A percentile compares a stretch with the other conserved stretches of the same genome.
Evolutionary conservation across 2,329 filamentous ascomycete species (phyloP).

Genomic region (Parasarocladium wereldwijsianum): DNA sequence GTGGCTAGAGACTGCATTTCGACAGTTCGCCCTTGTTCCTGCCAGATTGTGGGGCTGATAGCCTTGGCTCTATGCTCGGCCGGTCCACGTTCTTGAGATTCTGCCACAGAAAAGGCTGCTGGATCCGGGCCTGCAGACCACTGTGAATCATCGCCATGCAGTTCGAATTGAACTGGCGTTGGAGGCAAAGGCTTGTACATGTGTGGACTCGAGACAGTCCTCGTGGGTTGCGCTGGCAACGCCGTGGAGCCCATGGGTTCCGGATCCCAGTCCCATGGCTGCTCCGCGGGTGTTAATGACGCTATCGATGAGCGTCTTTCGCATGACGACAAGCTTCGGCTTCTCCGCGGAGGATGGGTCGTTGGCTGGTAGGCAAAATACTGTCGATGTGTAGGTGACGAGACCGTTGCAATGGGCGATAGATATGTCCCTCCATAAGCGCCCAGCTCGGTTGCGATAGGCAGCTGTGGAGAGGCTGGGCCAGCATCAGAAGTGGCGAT

Average conservation of each 20-base stretch:
- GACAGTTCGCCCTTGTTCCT: slow-evolving; percentile 9
- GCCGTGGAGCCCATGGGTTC: slow-evolving; percentile 15
- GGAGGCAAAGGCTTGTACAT: slow-evolving; percentile 28
- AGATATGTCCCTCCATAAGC: no score
- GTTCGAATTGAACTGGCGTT: slow-evolving; percentile 16
- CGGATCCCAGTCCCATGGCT: slow-evolving; percentile 28
- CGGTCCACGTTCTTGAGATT: slow-evolving; percentile 1
- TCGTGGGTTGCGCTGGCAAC: slow-evolving; percentile 8
- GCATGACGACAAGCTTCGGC: slow-evolving; percentile 15
- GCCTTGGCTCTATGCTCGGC: background rate
- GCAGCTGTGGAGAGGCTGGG: no score
- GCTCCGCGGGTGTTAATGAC: slow-evolving; percentile 30
- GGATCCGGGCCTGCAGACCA: slow-evolving; percentile 19
- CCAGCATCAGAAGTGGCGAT: no score
- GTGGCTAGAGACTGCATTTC: slow-evolving; percentile 34
- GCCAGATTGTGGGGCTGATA: no score
- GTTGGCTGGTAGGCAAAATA: no score
- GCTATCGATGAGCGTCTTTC: slow-evolving; percentile 31
- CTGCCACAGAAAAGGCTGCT: background rate
- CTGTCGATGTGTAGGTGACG: no score
- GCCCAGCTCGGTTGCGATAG: no score
- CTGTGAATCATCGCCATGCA: slow-evolving; percentile 32
- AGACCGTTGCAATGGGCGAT: no score
- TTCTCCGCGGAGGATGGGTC: no score
- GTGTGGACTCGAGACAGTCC: slow-evolving; percentile 10